Base-by-base conservation (phyloP, 164 flowering plant genomes). In the Macadamia tetraphylla region DNA sequence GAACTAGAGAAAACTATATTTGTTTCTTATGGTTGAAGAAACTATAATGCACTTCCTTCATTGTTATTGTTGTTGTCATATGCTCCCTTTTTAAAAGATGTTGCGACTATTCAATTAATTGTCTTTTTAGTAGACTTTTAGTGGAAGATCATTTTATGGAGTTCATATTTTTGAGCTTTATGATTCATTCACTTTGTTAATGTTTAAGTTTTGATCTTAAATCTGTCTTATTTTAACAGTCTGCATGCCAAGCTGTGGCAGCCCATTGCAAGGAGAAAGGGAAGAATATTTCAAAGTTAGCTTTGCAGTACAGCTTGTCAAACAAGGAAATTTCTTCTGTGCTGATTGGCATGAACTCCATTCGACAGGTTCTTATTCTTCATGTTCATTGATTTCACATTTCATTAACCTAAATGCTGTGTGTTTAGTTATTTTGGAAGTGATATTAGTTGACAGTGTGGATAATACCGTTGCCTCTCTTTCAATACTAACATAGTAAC, bases 271-370 rank as follows among this genome's bases (percentile, higher is more conserved):
- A 84, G 71, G 83, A 74, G 73, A 94, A 85, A 68, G 91, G 98
- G 42, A 86, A 88, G 77, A 89, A 78, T 48, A 94, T 92, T 58
- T 83, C 99, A 74, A 90, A 92, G 85, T 70, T 92, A 73, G 91
- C 98, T 42, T 32, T 94, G 84, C 97, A 90, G 57, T 94, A 84
- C 82, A 92, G 97, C 85, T 80, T 94, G 74, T 67, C 83, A 58
- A 92, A 92, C 69, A 88, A 84, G 73, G 94, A 83, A 57, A 88
- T 94, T 61, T 81, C 99, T 11, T 73, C 97, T 2, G 86, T 90
- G 65, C 81, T 92, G 70, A 94, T 95, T 58, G 99, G 98, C 74
- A 95, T 92, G 97, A 87, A 84, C 77, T 86, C 96, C 63, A 82
- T 83, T 61, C 57, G 62, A 77, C 92, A 92, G 98, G 98, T 92